Evolutionary conservation across 1,284 basidiomycete genomes (phyloP).

Genomic region (Exsudoporus floridanus): DNA sequence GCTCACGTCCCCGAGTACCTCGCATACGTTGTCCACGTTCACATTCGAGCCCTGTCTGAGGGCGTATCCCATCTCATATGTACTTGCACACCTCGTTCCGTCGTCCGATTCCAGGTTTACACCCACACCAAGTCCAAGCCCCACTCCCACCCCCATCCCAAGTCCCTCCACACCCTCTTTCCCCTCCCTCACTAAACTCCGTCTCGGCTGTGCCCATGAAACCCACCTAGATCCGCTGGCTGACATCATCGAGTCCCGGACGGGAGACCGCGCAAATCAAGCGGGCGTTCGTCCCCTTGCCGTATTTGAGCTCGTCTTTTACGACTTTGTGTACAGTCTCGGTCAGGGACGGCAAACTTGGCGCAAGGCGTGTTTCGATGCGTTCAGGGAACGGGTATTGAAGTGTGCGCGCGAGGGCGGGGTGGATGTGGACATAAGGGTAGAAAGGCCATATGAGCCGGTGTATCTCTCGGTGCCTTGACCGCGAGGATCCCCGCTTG

Average conservation of each 20-base stretch:
- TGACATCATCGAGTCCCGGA: slow-evolving; percentile 19
- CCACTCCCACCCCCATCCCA: neutral
- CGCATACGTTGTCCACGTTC: slow-evolving; percentile 20
- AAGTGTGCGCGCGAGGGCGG: slow-evolving; percentile 24
- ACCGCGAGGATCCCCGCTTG: neutral
- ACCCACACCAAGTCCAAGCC: neutral
- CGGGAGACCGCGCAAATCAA: slow-evolving; percentile 10
- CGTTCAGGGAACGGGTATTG: slow-evolving; percentile 23
- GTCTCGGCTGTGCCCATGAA: slow-evolving; percentile 26
- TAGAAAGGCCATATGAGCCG: slow-evolving; percentile 31
- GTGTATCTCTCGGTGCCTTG: slow-evolving; percentile 21
- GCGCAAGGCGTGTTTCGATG: slow-evolving; percentile 22
- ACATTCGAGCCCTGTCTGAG: slow-evolving; percentile 28
- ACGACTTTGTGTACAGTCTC: slow-evolving; percentile 26
- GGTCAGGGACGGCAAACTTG: slow-evolving; percentile 7
- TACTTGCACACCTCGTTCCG: slow-evolving; percentile 14
- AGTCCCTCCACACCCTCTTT: neutral
- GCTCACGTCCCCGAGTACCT: slow-evolving; percentile 20
- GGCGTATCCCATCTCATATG: slow-evolving; percentile 14
- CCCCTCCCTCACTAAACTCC: slow-evolving; percentile 21
- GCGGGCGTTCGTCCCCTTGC: slow-evolving; percentile 14
- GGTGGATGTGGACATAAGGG: slow-evolving; percentile 25
- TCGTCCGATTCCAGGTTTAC: neutral
- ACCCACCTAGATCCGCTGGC: slow-evolving; percentile 15
- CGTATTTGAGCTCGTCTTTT: slow-evolving; percentile 27